Base-by-base conservation (phyloP, 192 early-diverging fungal species). In the Phlyctochytrium arcticum region DNA sequence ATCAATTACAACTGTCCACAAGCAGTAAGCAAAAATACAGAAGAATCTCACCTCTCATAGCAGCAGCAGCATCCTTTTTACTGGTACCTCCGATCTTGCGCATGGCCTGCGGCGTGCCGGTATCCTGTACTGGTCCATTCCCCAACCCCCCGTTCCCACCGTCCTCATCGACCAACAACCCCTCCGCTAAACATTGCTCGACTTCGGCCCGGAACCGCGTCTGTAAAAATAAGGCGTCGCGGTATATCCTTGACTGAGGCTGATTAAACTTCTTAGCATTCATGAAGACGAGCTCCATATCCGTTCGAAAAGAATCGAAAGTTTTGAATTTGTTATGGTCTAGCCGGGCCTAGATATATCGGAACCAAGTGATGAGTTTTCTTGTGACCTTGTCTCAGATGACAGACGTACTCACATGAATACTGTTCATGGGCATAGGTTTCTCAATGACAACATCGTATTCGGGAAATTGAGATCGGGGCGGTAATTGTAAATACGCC, bases 251-350 rank as follows among this genome's bases (percentile, higher is more conserved):
- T 9, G 94, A 96, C 8, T 87, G 87, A 36, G 88, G 80, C 56
- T 86, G 87, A 71, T 97, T 97, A 74, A 92, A 98, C 35, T 82
- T 85, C 66, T 87, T 93, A 10, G 94, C 94, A 63, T 98, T 98
- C 57, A 89, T 80, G 68, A 96, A 94, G 74, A 97, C 85, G 51
- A 85, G 71, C 29, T 80, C 71, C 63, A 96, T 81, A 71, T 98
- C 96, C n/a, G 75, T 71, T 73, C 84, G 80, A 62, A 95, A 92
- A 21, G 82, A 79, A 9, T 84, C 75, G 42, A 94, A 70, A 19
- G 79, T 80, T 46, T 72, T 69, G 67, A 96, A 96, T 39, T 78
- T 81, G 36, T 74, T 62, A 21, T 51, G 65, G 9, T 81, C 72
- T 32, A 93, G 87, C 54, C 85, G 82, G 17, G 72, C 70, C 78